A percentile compares a stretch with the other conserved stretches of the same genome.
These are phyloP conservation scores for Mimosa pudica DNA, from an alignment of 306 rosid genomes.

Conservation along the genomic window DNA sequence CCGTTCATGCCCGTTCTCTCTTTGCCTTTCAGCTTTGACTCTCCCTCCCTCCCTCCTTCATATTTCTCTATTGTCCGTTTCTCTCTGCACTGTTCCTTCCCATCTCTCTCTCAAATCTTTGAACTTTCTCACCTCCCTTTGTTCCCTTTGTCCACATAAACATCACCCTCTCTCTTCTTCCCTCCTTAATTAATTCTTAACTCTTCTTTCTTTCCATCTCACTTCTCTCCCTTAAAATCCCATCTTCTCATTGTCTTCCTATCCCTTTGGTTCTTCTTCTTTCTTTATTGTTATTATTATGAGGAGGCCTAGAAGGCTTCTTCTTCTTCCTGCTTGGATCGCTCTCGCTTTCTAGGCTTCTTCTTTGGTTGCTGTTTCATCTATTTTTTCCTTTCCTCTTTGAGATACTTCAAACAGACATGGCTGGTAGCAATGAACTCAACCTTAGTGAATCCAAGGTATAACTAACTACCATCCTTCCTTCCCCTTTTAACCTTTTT, in stretches of 20 bases:
- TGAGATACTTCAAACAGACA: constrained; percentile 29
- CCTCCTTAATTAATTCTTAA: constrained; percentile 36
- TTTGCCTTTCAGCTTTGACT: constrained; percentile 46
- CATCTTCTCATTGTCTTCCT: not conserved
- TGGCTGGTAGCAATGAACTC: constrained; percentile 76
- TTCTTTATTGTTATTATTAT: constrained; percentile 11
- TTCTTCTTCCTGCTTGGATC: constrained; percentile 31
- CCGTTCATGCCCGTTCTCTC: constrained; percentile 73
- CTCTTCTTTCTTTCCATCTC: constrained; percentile 35
- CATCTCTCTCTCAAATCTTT: constrained; percentile 23
- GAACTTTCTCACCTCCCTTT: constrained; percentile 44
- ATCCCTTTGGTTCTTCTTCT: not conserved
- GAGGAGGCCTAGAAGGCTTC: constrained; percentile 32
- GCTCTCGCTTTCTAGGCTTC: constrained; percentile 41
- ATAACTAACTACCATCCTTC: constrained; percentile 14
- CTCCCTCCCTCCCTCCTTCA: constrained; percentile 9
- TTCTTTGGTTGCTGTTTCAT: constrained; percentile 30
- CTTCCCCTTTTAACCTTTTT: constrained; percentile 18
- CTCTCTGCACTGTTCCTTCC: constrained; percentile 31
- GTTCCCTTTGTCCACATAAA: constrained; percentile 34
- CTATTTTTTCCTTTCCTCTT: constrained; percentile 10
- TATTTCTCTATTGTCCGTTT: constrained; percentile 25
- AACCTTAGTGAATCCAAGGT: constrained; percentile 85
- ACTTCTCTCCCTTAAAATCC: constrained; percentile 1
- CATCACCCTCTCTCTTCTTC: constrained; percentile 39